Evolutionary conservation across 441 rosid species (phyloP).

Genomic region (Jatropha podagrica): DNA sequence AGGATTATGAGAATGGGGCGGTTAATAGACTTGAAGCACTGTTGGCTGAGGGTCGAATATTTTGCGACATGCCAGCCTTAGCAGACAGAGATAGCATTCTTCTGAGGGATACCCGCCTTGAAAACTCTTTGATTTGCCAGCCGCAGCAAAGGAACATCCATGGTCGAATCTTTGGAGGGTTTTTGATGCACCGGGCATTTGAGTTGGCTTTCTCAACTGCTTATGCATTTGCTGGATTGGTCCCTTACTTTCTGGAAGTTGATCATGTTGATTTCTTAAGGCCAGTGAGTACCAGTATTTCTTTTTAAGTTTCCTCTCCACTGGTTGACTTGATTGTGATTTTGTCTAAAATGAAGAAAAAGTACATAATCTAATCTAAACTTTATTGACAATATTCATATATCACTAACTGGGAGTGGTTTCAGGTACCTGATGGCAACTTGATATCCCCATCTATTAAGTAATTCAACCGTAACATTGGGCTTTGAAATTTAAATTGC

Average conservation of each 20-base stretch:
- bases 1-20: conserved; percentile 44
- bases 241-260: conserved; percentile 75
- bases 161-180: conserved; percentile 80
- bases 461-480: background rate
- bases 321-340: background rate
- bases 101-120: conserved; percentile 65
- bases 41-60: conserved; percentile 69
- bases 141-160: conserved; percentile 85
- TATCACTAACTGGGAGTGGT: background rate
- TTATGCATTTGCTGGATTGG: conserved; percentile 78
- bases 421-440: background rate
- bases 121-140: conserved; percentile 72
- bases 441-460: background rate
- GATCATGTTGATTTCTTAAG: conserved; percentile 86
- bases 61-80: conserved; percentile 82
- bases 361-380: background rate
- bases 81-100: conserved; percentile 86
- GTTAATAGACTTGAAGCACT: conserved; percentile 45
- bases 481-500: background rate
- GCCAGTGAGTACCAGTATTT: conserved; percentile 51
- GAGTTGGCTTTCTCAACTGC: conserved; percentile 91
- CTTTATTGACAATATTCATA: background rate
- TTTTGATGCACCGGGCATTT: conserved; percentile 77
- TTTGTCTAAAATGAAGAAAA: background rate
- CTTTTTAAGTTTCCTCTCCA: background rate